These are phyloP conservation scores for Ustilago nuda DNA, from an alignment of 1,284 basidiomycete species.

Conservation along the genomic window DNA sequence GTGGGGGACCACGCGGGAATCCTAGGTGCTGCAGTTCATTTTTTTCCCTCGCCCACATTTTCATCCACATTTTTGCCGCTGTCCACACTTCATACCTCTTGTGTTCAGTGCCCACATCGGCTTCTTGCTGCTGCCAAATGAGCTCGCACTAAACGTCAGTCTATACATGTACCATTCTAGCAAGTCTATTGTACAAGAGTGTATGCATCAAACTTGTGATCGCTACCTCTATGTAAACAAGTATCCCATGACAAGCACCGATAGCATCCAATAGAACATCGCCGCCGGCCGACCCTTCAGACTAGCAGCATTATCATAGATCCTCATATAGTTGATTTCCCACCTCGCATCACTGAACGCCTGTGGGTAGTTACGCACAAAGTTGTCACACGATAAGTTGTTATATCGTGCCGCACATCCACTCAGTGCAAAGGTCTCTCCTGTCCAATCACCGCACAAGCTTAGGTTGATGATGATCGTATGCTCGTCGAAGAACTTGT, in stretches of 20 bases:
- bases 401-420: constrained; percentile 27
- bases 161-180: not conserved
- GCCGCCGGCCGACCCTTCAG: constrained; percentile 3
- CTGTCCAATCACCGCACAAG: constrained; percentile 46
- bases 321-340: constrained; percentile 60
- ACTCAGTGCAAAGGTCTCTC: constrained; percentile 39
- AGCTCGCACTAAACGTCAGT: not conserved
- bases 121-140: too few relatives aligned
- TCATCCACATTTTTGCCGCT: not conserved
- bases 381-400: constrained; percentile 49
- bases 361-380: constrained; percentile 47
- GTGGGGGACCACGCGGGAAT: constrained; percentile 86
- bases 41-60: constrained; percentile 2
- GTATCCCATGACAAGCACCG: constrained; percentile 7
- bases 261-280: constrained; percentile 3
- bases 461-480: constrained; percentile 60
- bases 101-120: too few relatives aligned
- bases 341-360: constrained; percentile 55
- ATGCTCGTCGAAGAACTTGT: constrained; percentile 50
- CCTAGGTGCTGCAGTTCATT: constrained; percentile 81
- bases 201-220: not conserved
- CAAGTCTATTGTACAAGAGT: not conserved
- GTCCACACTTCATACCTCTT: not conserved
- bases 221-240: not conserved
- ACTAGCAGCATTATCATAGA: constrained; percentile 43